Evolutionary conservation across 805 yeast genomes (phyloP).

Genomic region (Candida hungchunana): DNA sequence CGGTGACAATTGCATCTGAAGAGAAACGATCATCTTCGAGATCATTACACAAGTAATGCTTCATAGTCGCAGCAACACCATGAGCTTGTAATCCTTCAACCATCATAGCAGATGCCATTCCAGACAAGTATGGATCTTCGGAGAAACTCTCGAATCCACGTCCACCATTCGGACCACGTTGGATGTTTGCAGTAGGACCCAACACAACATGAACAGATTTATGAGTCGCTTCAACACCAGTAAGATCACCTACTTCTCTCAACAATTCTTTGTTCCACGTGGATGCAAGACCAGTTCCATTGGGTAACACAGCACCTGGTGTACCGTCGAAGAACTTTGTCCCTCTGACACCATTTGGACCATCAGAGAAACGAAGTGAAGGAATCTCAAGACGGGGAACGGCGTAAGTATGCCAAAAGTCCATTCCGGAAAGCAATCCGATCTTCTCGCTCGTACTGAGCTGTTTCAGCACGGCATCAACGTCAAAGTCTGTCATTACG

Average conservation of each 20-base stretch:
- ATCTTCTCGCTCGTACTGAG: constrained; percentile 27
- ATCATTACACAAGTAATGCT: constrained; percentile 62
- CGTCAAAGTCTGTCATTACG: constrained; percentile 20
- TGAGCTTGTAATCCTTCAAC: constrained; percentile 50
- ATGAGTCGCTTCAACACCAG: constrained; percentile 47
- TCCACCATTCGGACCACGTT: constrained; percentile 57
- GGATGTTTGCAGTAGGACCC: constrained; percentile 50
- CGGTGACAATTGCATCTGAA: constrained; percentile 45
- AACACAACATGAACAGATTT: constrained; percentile 48
- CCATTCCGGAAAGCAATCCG: constrained; percentile 37
- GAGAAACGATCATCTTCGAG: constrained; percentile 50
- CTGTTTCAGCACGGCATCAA: constrained; percentile 25
- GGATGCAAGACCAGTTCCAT: constrained; percentile 41
- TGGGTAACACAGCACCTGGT: constrained; percentile 55
- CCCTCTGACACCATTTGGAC: constrained; percentile 64
- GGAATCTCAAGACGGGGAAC: constrained; percentile 41
- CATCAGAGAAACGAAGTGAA: constrained; percentile 47
- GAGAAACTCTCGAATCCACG: constrained; percentile 58
- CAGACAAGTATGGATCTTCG: constrained; percentile 53
- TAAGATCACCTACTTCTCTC: background rate
- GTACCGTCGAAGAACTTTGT: constrained; percentile 47
- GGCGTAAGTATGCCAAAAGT: constrained; percentile 47
- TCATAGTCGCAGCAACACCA: constrained; percentile 50
- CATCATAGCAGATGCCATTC: constrained; percentile 40
- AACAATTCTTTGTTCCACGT: background rate